Percentiles rank a stretch among this genome's conserved stretches.
phyloP scores from a whole-genome alignment of 805 yeast genomes.

The Komagataella kurtzmanii region DNA sequence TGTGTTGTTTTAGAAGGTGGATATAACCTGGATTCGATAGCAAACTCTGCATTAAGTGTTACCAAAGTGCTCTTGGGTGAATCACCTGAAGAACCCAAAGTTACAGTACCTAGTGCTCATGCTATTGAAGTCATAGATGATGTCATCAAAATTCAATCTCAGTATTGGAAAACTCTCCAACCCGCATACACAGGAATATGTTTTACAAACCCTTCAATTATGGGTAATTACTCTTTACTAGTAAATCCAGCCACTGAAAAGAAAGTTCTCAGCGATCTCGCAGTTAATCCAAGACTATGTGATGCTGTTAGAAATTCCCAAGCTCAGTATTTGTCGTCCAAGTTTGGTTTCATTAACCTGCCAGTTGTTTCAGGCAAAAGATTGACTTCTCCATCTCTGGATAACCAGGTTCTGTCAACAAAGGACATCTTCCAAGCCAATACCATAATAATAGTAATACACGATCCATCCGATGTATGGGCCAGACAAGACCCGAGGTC shows the following conservation, averaged over 20 bases:
- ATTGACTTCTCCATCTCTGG: slow-evolving; percentile 35
- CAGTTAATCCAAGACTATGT: slow-evolving; percentile 32
- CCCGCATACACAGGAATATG: slow-evolving; percentile 40
- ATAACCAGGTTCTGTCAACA: slow-evolving; percentile 58
- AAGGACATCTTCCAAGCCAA: slow-evolving; percentile 51
- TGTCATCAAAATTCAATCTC: slow-evolving; percentile 68
- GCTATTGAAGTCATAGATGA: slow-evolving; percentile 72
- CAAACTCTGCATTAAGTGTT: slow-evolving; percentile 82
- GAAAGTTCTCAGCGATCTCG: slow-evolving; percentile 16
- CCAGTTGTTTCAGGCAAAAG: slow-evolving; percentile 39
- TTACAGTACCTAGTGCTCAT: slow-evolving; percentile 55
- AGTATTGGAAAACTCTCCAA: slow-evolving; percentile 75
- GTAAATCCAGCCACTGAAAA: background rate
- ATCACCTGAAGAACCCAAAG: slow-evolving; percentile 73
- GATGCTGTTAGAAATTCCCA: slow-evolving; percentile 72
- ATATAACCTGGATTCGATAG: slow-evolving; percentile 82
- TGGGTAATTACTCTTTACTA: slow-evolving; percentile 11
- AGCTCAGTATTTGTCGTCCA: slow-evolving; percentile 36
- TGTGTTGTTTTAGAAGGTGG: slow-evolving; percentile 96
- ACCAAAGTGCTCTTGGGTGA: slow-evolving; percentile 88
- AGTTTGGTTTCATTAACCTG: slow-evolving; percentile 46
- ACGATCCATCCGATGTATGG: slow-evolving; percentile 91
- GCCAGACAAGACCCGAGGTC: slow-evolving; percentile 69
- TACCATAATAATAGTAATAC: slow-evolving; percentile 60
- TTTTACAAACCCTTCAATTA: slow-evolving; percentile 14